A percentile compares a stretch with the other conserved stretches of the same genome.
Conservation (phyloP, 2,329 filamentous ascomycete species). For the Fusarium chaquense region DNA sequence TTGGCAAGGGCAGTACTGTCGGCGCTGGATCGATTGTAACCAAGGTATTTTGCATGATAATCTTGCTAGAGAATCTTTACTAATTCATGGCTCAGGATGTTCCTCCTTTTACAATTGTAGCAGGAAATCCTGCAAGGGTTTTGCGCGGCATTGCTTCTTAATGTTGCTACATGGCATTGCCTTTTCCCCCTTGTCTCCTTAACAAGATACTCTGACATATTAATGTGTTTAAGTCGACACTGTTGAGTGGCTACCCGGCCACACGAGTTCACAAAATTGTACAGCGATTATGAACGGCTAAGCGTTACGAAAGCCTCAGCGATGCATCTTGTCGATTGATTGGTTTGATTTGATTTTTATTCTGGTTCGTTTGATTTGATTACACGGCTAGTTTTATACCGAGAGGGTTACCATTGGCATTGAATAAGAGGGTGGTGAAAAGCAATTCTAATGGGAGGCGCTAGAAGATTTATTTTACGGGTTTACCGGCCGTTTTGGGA, state of each 20-base stretch:
- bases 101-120: conserved; percentile 75
- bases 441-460: conserved; percentile 32
- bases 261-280: conserved; percentile 7
- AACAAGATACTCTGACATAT: conserved; percentile 51
- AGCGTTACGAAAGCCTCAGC: conserved; percentile 39
- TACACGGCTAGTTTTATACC: neutral
- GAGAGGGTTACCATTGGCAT: conserved; percentile 25
- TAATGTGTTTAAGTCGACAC: conserved; percentile 42
- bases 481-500: conserved; percentile 14
- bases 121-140: conserved; percentile 76
- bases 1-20: conserved; percentile 82
- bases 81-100: conserved; percentile 63
- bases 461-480: conserved; percentile 26
- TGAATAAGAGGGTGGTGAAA: conserved; percentile 29
- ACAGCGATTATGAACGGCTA: conserved; percentile 25
- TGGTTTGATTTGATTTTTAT: neutral
- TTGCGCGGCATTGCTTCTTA: conserved; percentile 55
- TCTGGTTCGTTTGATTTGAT: neutral
- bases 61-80: neutral
- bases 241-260: conserved; percentile 3
- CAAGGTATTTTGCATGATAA: conserved; percentile 63
- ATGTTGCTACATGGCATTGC: conserved; percentile 32
- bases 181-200: conserved; percentile 36
- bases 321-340: conserved; percentile 30
- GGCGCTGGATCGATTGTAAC: conserved; percentile 89